Percentiles rank a stretch among this genome's conserved stretches.
phyloP scores from a whole-genome alignment of 768 basidiomycete genomes.

The Pulveroboletus frians region DNA sequence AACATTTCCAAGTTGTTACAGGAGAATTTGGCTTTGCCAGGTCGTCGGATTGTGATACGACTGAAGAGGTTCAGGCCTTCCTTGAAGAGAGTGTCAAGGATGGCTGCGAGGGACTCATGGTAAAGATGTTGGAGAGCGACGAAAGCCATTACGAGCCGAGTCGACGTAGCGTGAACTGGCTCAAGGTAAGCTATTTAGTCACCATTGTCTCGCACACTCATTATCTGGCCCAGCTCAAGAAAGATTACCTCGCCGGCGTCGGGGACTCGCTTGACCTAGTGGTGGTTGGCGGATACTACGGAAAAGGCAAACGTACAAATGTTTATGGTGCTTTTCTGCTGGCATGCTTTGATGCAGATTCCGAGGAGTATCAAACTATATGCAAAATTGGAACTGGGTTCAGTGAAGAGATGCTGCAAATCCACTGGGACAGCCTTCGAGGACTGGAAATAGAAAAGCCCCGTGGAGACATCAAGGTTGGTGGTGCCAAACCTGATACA shows the following conservation, averaged over 20 bases:
- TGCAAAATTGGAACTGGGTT: slow-evolving; percentile 99
- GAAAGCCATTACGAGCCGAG: slow-evolving; percentile 95
- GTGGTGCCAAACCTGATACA: slow-evolving; percentile 92
- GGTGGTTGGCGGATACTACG: slow-evolving; percentile 96
- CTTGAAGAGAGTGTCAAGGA: slow-evolving; percentile 96
- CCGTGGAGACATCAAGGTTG: slow-evolving; percentile 81
- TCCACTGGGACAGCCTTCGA: slow-evolving; percentile 76
- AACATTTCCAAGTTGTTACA: slow-evolving; percentile 76
- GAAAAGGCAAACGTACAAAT: slow-evolving; percentile 95
- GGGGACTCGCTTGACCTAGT: slow-evolving; percentile 97
- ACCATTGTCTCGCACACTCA: slow-evolving; percentile 1
- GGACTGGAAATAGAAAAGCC: slow-evolving; percentile 67
- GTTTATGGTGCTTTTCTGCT: slow-evolving; percentile 98
- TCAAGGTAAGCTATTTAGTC: slow-evolving; percentile 62
- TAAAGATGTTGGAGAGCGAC: slow-evolving; percentile 94
- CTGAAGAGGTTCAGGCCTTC: slow-evolving; percentile 92
- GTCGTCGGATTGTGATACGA: slow-evolving; percentile 81
- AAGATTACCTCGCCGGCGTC: slow-evolving; percentile 94
- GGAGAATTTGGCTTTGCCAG: slow-evolving; percentile 94
- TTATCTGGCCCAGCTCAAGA: slow-evolving; percentile 69
- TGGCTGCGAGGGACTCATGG: slow-evolving; percentile 98
- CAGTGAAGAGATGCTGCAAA: slow-evolving; percentile 82
- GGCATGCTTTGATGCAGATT: slow-evolving; percentile 92
- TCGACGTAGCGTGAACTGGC: slow-evolving; percentile 92
- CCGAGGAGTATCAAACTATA: slow-evolving; percentile 93